These are phyloP conservation scores for Fusarium sp. DNA, from an alignment of 2,329 filamentous ascomycete species.

Conservation along the genomic window DNA sequence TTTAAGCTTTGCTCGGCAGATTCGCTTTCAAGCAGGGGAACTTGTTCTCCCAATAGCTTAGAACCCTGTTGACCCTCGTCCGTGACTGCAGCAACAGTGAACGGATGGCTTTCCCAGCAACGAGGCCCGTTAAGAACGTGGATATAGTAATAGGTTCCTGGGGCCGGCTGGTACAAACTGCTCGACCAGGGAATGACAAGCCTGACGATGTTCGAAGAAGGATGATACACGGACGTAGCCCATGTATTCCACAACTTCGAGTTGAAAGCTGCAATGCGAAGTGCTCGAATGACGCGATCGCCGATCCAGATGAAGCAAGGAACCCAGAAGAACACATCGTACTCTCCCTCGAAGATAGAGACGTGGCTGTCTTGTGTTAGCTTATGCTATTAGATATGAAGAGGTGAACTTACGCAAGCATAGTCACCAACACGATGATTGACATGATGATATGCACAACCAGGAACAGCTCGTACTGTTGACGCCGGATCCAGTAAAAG, in stretches of 20 bases:
- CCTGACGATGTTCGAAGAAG: slow-evolving; percentile 57
- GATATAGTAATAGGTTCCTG: slow-evolving; percentile 62
- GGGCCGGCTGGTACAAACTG: slow-evolving; percentile 51
- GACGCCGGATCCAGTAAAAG: slow-evolving; percentile 63
- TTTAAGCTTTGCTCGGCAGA: slow-evolving; percentile 8
- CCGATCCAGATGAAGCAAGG: slow-evolving; percentile 62
- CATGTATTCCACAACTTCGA: slow-evolving; percentile 53
- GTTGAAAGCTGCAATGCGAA: slow-evolving; percentile 59
- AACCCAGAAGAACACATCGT: slow-evolving; percentile 63
- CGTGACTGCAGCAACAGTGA: slow-evolving; percentile 57
- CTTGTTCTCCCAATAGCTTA: slow-evolving; percentile 50
- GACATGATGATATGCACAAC: slow-evolving; percentile 65
- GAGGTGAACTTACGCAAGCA: slow-evolving; percentile 61
- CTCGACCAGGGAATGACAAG: slow-evolving; percentile 54
- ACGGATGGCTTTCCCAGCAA: slow-evolving; percentile 65
- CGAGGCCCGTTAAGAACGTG: slow-evolving; percentile 56
- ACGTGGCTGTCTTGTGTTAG: slow-evolving; percentile 56
- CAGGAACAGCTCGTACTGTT: slow-evolving; percentile 66
- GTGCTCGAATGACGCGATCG: slow-evolving; percentile 61
- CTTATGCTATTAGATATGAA: accelerated
- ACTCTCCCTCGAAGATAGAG: slow-evolving; percentile 64
- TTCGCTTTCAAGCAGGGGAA: slow-evolving; percentile 49
- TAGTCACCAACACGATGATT: slow-evolving; percentile 61
- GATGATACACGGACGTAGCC: slow-evolving; percentile 53
- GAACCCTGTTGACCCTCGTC: slow-evolving; percentile 23